Evolutionary conservation across 192 early-diverging fungal genomes (phyloP).

Genomic region (Pilobolus umbonatus): DNA sequence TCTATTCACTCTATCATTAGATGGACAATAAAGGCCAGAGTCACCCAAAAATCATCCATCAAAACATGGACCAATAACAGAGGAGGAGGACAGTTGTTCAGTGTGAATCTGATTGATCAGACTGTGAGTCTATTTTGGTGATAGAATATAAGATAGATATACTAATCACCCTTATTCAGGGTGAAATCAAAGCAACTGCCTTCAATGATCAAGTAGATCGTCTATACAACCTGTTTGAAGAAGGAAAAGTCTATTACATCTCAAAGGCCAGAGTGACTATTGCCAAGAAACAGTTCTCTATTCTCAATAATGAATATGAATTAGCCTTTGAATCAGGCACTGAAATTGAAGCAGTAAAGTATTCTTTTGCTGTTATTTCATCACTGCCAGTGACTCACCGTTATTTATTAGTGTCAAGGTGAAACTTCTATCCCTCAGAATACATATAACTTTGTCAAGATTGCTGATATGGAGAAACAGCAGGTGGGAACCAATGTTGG

Average conservation of each 20-base stretch:
- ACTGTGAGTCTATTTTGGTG: slow-evolving; percentile 54
- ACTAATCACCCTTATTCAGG: slow-evolving; percentile 36
- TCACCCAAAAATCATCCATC: slow-evolving; percentile 80
- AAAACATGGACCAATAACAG: slow-evolving; percentile 72
- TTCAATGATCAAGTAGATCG: slow-evolving; percentile 85
- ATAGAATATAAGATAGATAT: too few relatives aligned
- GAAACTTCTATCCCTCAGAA: slow-evolving; percentile 40
- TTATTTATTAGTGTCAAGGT: slow-evolving; percentile 47
- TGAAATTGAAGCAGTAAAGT: slow-evolving; percentile 50
- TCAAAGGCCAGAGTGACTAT: slow-evolving; percentile 74
- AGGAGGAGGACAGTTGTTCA: slow-evolving; percentile 85
- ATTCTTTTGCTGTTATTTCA: neutral
- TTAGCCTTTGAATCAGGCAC: slow-evolving; percentile 72
- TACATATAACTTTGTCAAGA: slow-evolving; percentile 63
- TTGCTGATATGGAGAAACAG: slow-evolving; percentile 58
- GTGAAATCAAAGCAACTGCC: slow-evolving; percentile 92
- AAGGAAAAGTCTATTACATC: slow-evolving; percentile 74
- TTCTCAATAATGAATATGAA: slow-evolving; percentile 89
- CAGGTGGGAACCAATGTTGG: slow-evolving; percentile 68
- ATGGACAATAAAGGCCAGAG: slow-evolving; percentile 94
- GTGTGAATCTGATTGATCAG: slow-evolving; percentile 82
- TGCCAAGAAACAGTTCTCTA: slow-evolving; percentile 82
- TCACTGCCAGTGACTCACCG: neutral
- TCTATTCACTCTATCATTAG: slow-evolving; percentile 29
- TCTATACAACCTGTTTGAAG: slow-evolving; percentile 73